These are phyloP conservation scores for Cardamine resedifolia DNA, from an alignment of 345 rosid genomes.

Conservation along the genomic window DNA sequence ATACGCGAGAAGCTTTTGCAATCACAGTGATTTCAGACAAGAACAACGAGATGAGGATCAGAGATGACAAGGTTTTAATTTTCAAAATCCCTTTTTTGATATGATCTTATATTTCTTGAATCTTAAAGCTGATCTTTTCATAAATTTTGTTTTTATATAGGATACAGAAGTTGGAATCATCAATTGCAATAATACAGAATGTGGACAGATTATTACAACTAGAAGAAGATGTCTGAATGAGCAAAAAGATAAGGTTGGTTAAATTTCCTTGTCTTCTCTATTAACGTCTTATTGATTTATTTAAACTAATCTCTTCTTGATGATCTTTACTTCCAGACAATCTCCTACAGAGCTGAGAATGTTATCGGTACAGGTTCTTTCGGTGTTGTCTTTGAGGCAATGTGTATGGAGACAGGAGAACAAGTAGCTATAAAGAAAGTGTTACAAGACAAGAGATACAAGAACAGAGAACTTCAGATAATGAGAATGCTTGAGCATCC, in stretches of 20 bases:
- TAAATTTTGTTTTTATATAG: constrained; percentile 15
- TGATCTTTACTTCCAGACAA: constrained; percentile 45
- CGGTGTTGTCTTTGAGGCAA: constrained; percentile 94
- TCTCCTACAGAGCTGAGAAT: constrained; percentile 88
- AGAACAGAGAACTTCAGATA: constrained; percentile 91
- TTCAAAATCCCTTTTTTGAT: background rate
- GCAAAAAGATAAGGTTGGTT: constrained; percentile 64
- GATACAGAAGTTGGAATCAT: constrained; percentile 29
- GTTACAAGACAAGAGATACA: constrained; percentile 93
- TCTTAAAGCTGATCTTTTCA: background rate
- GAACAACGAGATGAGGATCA: constrained; percentile 56
- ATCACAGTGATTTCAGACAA: constrained; percentile 44
- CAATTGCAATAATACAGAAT: constrained; percentile 71
- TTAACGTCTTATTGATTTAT: background rate
- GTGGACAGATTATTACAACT: constrained; percentile 90
- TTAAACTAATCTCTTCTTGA: background rate
- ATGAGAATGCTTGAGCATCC: constrained; percentile 94
- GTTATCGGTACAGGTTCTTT: constrained; percentile 96
- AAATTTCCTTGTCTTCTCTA: background rate
- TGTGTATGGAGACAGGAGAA: constrained; percentile 95
- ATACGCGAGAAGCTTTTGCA: constrained; percentile 28
- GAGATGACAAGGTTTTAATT: constrained; percentile 60
- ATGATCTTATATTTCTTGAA: background rate
- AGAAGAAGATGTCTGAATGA: constrained; percentile 83
- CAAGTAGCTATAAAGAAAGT: constrained; percentile 96